phyloP scores from a whole-genome alignment of 495 filamentous ascomycete genomes.

The Geopyxis carbonaria region DNA sequence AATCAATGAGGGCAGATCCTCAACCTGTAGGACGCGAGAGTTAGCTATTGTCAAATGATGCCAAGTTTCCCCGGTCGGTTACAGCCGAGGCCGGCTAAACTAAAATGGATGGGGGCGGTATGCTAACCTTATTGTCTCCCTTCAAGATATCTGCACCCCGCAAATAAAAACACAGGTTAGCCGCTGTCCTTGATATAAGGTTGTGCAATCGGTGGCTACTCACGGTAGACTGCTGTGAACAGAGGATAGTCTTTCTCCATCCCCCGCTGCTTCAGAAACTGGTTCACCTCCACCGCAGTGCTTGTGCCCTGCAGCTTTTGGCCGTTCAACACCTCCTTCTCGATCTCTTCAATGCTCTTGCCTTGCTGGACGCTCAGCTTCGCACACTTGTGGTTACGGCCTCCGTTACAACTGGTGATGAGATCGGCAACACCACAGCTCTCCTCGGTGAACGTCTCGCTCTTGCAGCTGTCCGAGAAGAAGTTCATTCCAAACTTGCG shows the following conservation, averaged over 20 bases:
- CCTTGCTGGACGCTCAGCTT: conserved; percentile 70
- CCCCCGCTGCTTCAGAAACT: conserved; percentile 60
- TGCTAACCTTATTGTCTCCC: conserved; percentile 29
- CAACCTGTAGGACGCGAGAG: conserved; percentile 26
- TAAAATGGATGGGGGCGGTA: neutral
- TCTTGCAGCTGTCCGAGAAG: conserved; percentile 61
- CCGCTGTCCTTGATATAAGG: neutral
- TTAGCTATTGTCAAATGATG: conserved; percentile 7
- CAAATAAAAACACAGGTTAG: conserved; percentile 9
- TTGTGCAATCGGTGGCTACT: conserved; percentile 20
- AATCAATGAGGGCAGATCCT: conserved; percentile 45
- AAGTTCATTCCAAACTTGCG: conserved; percentile 86
- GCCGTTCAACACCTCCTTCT: conserved; percentile 78
- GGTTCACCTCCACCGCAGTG: conserved; percentile 79
- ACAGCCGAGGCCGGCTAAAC: neutral
- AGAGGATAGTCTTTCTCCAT: conserved; percentile 75
- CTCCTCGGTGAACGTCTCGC: conserved; percentile 85
- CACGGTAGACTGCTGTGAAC: conserved; percentile 66
- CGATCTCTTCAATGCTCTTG: conserved; percentile 67
- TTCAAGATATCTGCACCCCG: conserved; percentile 36
- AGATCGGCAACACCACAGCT: conserved; percentile 91
- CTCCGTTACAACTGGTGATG: conserved; percentile 81
- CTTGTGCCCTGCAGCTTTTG: conserved; percentile 92
- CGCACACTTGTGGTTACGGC: conserved; percentile 85
- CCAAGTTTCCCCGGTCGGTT: neutral